phyloP scores from a whole-genome alignment of 73 alveolate species.

The Paramecium caudatum region DNA sequence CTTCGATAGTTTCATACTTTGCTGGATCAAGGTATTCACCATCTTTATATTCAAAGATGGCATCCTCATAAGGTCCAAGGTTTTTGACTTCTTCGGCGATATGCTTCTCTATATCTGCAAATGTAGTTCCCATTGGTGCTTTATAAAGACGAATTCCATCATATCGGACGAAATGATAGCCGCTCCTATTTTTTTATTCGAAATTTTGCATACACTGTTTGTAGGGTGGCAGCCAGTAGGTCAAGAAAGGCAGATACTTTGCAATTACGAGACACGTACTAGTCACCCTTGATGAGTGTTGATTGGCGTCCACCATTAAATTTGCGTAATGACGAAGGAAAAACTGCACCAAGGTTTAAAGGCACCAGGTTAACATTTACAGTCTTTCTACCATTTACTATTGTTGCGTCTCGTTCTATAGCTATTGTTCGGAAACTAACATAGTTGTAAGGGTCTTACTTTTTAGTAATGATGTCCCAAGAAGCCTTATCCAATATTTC shows the following conservation, averaged over 20 bases:
- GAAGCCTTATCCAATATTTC: conserved; percentile 54
- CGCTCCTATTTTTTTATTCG: neutral
- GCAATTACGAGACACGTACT: neutral
- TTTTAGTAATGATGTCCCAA: conserved; percentile 46
- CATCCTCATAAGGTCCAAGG: conserved; percentile 15
- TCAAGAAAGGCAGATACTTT: conserved; percentile 9
- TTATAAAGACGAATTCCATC: conserved; percentile 50
- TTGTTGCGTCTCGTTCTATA: conserved; percentile 22
- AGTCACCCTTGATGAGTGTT: conserved; percentile 30
- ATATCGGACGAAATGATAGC: neutral
- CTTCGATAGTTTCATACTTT: conserved; percentile 61
- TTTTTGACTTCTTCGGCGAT: conserved; percentile 4
- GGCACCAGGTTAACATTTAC: conserved; percentile 39
- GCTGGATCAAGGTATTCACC: conserved; percentile 51
- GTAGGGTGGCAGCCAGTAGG: neutral
- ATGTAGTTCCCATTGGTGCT: neutral
- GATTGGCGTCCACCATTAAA: neutral
- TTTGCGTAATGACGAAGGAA: conserved; percentile 47
- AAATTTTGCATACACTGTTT: conserved; percentile 30
- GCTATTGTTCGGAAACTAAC: neutral
- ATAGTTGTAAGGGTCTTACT: neutral
- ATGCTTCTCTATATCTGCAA: neutral
- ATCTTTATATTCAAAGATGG: conserved; percentile 38
- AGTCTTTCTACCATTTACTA: conserved; percentile 12
- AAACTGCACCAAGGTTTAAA: conserved; percentile 4